Base-by-base conservation (phyloP, 225 moss, liverwort and hornwort species). In the Pleurozium schreberi region DNA sequence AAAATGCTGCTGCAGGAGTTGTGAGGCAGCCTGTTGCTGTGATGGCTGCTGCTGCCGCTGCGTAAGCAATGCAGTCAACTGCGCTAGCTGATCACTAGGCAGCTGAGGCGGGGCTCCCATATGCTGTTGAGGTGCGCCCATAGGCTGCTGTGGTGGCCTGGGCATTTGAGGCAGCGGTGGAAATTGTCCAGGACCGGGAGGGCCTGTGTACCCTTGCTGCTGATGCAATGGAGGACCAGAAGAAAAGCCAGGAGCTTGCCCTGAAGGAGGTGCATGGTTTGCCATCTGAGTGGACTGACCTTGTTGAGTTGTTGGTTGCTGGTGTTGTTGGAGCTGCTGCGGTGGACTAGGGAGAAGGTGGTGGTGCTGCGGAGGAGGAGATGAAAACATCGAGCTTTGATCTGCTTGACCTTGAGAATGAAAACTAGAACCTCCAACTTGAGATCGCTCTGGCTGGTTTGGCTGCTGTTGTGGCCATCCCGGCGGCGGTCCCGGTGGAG, bases 11-110 rank as follows among this genome's bases (percentile, higher is more conserved):
- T 95, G 94, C 64, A 96, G 60, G 47, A 95, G 94, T 75, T 96
- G 97, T n/a, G 98, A 94, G 84, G 95, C 96, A 67, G 95, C 94
- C 69, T 98, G 96, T 84, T 98, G 96, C 91, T 98, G 98, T 74
- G 96, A 96, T 57, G 97, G 93, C 87, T 98, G 98, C 89, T 97
- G 98, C 74, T 92, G 97, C 78, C 97, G 92, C 77, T 96, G 98
- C 26, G 98, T 98, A 73, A 98, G 93, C 83, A 98, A 93, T 12
- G 98, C 96, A 63, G 98, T 98, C 63, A 98, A 82, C 84, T 98
- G 97, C 18, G 98, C 94, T 64, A 98, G 93, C 77, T 96, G 96
- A 83, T 98, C 98, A 75, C 95, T 89, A 78, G 98, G 98, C 76
- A 98, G 89, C 75, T 97, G 92, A 75, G 96, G 96, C 31, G 96